Conservation (phyloP, 108 stramenopile genomes). For the Nannochloropsis salina region DNA sequence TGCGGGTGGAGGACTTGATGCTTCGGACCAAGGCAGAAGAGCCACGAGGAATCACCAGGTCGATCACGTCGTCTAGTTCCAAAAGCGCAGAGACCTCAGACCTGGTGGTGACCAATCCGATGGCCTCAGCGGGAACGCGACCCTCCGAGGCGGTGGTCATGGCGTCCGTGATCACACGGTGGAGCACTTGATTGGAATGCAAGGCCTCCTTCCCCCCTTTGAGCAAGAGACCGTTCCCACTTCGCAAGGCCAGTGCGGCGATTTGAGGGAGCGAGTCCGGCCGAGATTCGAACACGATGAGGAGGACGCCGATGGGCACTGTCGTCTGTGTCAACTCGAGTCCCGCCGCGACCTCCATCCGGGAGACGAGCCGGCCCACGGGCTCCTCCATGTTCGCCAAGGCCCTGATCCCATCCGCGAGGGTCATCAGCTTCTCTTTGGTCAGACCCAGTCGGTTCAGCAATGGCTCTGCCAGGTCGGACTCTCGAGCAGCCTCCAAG, state of each 20-base stretch:
- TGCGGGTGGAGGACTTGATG: slow-evolving; percentile 80
- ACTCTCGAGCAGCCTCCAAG: slow-evolving; percentile 66
- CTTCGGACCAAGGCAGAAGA: slow-evolving; percentile 76
- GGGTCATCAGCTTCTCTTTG: slow-evolving; percentile 72
- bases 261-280: slow-evolving; percentile 98
- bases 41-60: slow-evolving; percentile 97
- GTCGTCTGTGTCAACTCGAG: slow-evolving; percentile 71
- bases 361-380: slow-evolving; percentile 40
- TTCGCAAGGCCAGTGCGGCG: slow-evolving; percentile 84
- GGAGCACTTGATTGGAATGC: slow-evolving; percentile 76
- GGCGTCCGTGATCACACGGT: slow-evolving; percentile 66
- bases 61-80: slow-evolving; percentile 67
- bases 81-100: slow-evolving; percentile 63
- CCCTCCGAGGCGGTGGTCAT: slow-evolving; percentile 75
- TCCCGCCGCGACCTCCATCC: slow-evolving; percentile 75
- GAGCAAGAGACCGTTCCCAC: slow-evolving; percentile 88
- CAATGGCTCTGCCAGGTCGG: slow-evolving; percentile 55
- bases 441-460: slow-evolving; percentile 78
- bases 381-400: slow-evolving; percentile 50
- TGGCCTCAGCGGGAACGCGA: slow-evolving; percentile 70
- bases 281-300: slow-evolving; percentile 94
- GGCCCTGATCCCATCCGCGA: slow-evolving; percentile 67
- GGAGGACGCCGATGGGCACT: slow-evolving; percentile 91
- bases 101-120: slow-evolving; percentile 80
- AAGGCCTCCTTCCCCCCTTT: slow-evolving; percentile 96